Conservation (phyloP, 106 monocot genomes). For the Allium fistulosum region DNA sequence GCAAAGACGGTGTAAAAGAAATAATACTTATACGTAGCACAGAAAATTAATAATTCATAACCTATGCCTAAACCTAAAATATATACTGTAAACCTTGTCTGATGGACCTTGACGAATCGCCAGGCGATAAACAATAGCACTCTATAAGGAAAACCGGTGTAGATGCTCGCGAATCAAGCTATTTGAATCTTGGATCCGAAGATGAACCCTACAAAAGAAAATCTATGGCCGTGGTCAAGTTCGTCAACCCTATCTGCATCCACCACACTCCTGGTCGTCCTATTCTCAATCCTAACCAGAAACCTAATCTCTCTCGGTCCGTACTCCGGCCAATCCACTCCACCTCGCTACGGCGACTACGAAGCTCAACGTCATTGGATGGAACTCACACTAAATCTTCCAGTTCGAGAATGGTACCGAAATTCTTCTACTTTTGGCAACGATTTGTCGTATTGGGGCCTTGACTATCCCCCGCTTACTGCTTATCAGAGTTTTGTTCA, state of each 20-base stretch:
- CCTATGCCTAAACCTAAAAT: no score
- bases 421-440: slow-evolving; percentile 45
- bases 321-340: slow-evolving; percentile 63
- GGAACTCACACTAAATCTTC: slow-evolving; percentile 87
- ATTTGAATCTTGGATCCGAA: not conserved
- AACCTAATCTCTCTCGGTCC: slow-evolving; percentile 70
- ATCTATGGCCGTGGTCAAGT: slow-evolving; percentile 19
- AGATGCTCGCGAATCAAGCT: no score
- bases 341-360: slow-evolving; percentile 93
- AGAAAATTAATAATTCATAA: no score
- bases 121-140: no score
- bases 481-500: slow-evolving; percentile 89
- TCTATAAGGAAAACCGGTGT: no score
- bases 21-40: no score
- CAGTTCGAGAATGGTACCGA: slow-evolving; percentile 65
- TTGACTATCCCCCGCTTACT: slow-evolving; percentile 96
- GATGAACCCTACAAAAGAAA: not conserved
- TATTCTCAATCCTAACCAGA: slow-evolving; percentile 65
- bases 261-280: slow-evolving; percentile 22
- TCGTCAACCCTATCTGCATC: slow-evolving; percentile 10
- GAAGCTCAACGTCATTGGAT: slow-evolving; percentile 99
- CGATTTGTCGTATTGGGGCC: slow-evolving; percentile 93
- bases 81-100: no score
- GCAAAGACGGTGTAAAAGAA: no score
- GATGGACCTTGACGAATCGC: no score